Evolutionary conservation across 495 filamentous ascomycete genomes (phyloP), one percentile per base, ranked within the genome.

Genomic region (Podospora didyma): DNA sequence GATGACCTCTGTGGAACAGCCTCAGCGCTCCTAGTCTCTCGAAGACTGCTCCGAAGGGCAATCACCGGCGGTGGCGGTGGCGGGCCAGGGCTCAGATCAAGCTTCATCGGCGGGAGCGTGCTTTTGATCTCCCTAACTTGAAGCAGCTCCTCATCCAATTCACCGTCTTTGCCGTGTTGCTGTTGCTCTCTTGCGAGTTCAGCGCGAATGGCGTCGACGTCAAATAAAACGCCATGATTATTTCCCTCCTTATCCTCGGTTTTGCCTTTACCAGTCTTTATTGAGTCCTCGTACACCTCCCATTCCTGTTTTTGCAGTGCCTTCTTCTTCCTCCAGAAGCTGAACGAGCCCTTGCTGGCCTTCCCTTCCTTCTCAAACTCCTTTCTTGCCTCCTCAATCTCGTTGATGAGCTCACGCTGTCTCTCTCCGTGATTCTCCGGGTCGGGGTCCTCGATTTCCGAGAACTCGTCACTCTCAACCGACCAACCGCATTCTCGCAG

Each of bases 361-460:
- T 75, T 74, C 22, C 78, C 75, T 53, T 80, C 78, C 60, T 82
- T 81, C 66, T 96, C 90, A 7, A 94, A 79, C 62, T 92, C 87
- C 61, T 88, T 92, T 19, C 94, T 81, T 11, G 93, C 95, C 66
- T 96, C 92, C 61, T 99, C 94, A 35, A 99, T 93, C 71, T 99
- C 94, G 59, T 86, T 89, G 66, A 99, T 96, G 47, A 99, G 79
- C 69, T 99, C 93, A 35, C 89, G 80, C 72, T 99, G 94, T 24
- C 92, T 80, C 68, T 92, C 84, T 49, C 82, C 77, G 67, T 97
- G 92, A 57, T 94, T 90, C 4, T 97, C 95, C 3, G 94, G 94
- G 64, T 99, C 94, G 2, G 95, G 91, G 59, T 98, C 95, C 62
- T 97, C 93, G 50, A 99, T 97, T 69, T 99, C 94, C 1, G 86